Conservation (phyloP, 23 red algal genomes). For the Agarophyton chilense region DNA sequence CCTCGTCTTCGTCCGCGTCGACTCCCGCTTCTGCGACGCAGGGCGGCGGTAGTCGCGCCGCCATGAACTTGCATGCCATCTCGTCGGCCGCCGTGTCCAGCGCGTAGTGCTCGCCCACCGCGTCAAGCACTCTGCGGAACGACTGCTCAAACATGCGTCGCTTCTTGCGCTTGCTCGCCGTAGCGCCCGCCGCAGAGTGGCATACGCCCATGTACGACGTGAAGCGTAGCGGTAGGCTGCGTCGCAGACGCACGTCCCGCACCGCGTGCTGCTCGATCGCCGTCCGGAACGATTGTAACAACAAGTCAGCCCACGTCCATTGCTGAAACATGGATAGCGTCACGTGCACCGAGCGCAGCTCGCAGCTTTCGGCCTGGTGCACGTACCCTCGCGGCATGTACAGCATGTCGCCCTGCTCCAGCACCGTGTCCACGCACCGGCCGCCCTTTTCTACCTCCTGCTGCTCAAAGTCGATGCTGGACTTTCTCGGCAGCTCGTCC, state of each 20-base stretch:
- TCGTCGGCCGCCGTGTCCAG: constrained; percentile 55
- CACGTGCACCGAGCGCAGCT: constrained; percentile 59
- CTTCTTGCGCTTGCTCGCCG: too few relatives aligned
- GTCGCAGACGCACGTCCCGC: constrained; percentile 32
- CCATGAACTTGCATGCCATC: constrained; percentile 45
- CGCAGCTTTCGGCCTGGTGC: constrained; percentile 55
- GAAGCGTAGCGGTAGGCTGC: constrained; percentile 53
- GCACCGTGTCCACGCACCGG: constrained; percentile 8
- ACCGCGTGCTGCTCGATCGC: constrained; percentile 46
- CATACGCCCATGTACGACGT: constrained; percentile 43
- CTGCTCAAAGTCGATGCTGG: constrained; percentile 60
- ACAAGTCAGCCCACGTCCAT: constrained; percentile 80
- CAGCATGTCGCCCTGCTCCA: constrained; percentile 65
- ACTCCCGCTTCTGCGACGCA: neutral
- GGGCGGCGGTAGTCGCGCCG: constrained; percentile 56
- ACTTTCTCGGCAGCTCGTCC: constrained; percentile 62
- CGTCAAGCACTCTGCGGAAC: neutral
- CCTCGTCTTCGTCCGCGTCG: too few relatives aligned
- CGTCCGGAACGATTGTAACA: constrained; percentile 27
- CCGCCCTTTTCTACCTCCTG: constrained; percentile 40
- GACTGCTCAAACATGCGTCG: constrained; percentile 32
- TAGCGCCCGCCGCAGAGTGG: neutral
- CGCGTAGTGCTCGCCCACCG: constrained; percentile 45
- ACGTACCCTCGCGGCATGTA: constrained; percentile 73
- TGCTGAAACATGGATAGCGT: constrained; percentile 73